Evolutionary conservation across 108 stramenopile species (phyloP), one percentile per base, ranked within the genome.

Genomic region (Licmophora abbreviata): DNA sequence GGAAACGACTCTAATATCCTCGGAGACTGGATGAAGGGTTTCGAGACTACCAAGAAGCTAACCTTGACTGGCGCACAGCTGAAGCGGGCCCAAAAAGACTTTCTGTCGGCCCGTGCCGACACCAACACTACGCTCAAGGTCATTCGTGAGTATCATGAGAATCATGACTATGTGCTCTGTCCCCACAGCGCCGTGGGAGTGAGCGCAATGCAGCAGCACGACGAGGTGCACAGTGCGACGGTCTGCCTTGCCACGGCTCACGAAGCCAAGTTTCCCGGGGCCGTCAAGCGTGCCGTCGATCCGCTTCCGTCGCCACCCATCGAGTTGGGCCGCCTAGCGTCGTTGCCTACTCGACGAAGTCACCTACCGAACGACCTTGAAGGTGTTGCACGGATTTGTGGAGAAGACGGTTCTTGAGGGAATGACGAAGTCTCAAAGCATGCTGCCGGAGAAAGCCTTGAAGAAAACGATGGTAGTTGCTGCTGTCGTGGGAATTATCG

Each of bases 171-270:
- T 77, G 76, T 97, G 49, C 77, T 99, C 35, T 96, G 95, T 58
- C 98, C 98, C n/a, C 98, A 99, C 56, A 58, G 81, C 24, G 95
- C 96, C 32, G 88, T 95, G 12, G 98, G 96, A 48, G 97, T 94
- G 10, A 74, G 61, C 30, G 95, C 92, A 26, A 85, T 87, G 29
- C 76, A 85, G 50, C 78, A 88, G 51, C 43, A 78, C 20, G 66
- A 76, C 22, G 59, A 71, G 44, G 74, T 73, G 27, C 56, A 71
- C 55, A 45, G 41, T 11, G 51, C 77, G 25, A 85, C 76, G 54
- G 94, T 98, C 35, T 77, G 74, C 41, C 70, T 99, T 17, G 98
- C 98, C 8, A 96, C 95, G n/a, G 98, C 98, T 1, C 95, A 97
- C 68, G 82, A 87, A 54, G 98, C 84, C 40, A 99, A 99, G 62